Percentiles rank a stretch among this genome's conserved stretches.
Conservation (phyloP, 345 rosid genomes). For the Durio zibethinus region DNA sequence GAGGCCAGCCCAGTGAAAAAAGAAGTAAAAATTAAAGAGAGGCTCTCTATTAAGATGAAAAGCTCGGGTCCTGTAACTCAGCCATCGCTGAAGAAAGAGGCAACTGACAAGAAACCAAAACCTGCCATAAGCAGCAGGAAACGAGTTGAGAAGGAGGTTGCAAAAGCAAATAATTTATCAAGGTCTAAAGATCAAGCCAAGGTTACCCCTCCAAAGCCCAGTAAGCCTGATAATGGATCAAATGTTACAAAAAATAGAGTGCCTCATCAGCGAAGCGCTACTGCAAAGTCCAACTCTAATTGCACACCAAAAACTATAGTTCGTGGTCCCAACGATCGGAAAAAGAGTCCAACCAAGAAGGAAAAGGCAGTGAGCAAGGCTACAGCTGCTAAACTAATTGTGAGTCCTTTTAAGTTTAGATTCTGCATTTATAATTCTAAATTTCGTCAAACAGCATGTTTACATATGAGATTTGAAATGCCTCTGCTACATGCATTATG, state of each 20-base stretch:
- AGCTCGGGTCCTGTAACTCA: constrained; percentile 16
- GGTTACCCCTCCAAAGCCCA: constrained; percentile 24
- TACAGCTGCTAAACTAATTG: constrained; percentile 15
- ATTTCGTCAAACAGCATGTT: not conserved
- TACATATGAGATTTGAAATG: not conserved
- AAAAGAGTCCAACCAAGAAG: constrained; percentile 20
- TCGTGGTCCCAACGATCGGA: constrained; percentile 22
- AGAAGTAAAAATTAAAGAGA: constrained; percentile 30
- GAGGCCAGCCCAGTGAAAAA: constrained; percentile 32
- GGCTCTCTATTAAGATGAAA: constrained; percentile 33
- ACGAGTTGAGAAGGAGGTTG: constrained; percentile 28
- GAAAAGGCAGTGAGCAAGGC: constrained; percentile 26
- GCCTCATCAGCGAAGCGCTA: constrained; percentile 11
- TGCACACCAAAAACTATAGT: constrained; percentile 11
- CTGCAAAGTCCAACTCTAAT: constrained; percentile 27
- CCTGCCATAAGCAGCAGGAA: constrained; percentile 24
- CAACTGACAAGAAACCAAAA: constrained; percentile 31
- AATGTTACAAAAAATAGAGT: constrained; percentile 23
- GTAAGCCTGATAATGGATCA: constrained; percentile 35
- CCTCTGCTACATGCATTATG: not conserved
- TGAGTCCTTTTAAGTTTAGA: constrained; percentile 22
- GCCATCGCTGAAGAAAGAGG: constrained; percentile 30
- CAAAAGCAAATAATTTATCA: constrained; percentile 36
- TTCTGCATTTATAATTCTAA: not conserved
- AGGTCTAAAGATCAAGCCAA: constrained; percentile 39